Evolutionary conservation across 306 rosid species (phyloP), one percentile per base, ranked within the genome.

Genomic region (Dryas octopetala): DNA sequence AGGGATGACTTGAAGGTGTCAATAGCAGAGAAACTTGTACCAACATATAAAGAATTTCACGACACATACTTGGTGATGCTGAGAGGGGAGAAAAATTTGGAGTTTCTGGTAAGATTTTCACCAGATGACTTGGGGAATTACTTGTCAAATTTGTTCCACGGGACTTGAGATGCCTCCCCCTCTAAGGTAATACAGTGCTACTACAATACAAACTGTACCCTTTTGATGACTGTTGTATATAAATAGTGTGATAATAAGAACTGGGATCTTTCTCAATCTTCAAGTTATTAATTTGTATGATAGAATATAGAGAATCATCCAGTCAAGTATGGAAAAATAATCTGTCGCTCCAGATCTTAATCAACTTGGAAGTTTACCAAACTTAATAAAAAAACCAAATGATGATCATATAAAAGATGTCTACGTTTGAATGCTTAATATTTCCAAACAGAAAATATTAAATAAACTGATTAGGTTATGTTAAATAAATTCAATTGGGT

Each of bases 71-170:
- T 62, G 46, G 59, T 11, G 15, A 23, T 41, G 48, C 49, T 74
- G 41, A 79, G 26, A 26, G 80, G 62, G 54, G 84, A 84, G 63
- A 74, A 23, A 32, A 78, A 86, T 65, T 40, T 70, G 84, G 76
- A 62, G 64, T 17, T 47, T 64, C 52, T 60, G 46, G 75, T 73
- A 26, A 79, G 78, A 64, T 74, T 76, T 67, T 62, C 85, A 11
- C 89, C 91, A 3, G 86, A 88, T 41, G 89, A 88, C 70, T 53
- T 85, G 84, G 83, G 88, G 9, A 88, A 88, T 40, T 81, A 83
- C 82, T 73, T 88, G 83, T 85, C 89, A 1, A 83, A 85, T 71
- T 76, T 85, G 83, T 85, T 85, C 68, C 82, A 76, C 16, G 86
- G 88, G 58, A 50, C 76, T 66, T 76, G 45, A 19, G 69, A 23